Evolutionary conservation across 306 rosid genomes (phyloP).

Genomic region (Cicer arietinum): DNA sequence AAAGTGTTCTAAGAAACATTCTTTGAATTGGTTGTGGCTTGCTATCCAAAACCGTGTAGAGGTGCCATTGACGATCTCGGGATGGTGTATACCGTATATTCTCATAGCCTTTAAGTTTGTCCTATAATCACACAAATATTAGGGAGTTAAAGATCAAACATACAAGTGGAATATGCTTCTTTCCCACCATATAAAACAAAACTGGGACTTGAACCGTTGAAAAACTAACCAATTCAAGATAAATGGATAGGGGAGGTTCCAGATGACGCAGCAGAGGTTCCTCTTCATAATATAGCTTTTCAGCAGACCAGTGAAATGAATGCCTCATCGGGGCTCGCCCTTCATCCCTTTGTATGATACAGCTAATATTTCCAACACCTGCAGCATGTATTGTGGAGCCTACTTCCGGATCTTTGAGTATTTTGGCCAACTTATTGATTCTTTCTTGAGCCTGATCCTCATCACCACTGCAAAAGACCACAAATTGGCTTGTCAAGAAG

Average conservation of each 20-base stretch:
- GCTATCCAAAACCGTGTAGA: conserved; percentile 76
- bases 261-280: conserved; percentile 94
- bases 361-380: conserved; percentile 91
- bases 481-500: conserved; percentile 45
- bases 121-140: conserved; percentile 59
- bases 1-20: conserved; percentile 93
- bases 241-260: conserved; percentile 97
- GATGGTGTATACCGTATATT: conserved; percentile 86
- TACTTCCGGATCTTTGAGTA: conserved; percentile 82
- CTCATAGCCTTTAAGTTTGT: conserved; percentile 88
- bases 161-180: conserved; percentile 34
- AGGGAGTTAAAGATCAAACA: conserved; percentile 45
- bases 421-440: conserved; percentile 85
- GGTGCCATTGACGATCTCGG: conserved; percentile 98
- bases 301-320: conserved; percentile 94
- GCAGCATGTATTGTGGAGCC: conserved; percentile 68
- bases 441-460: conserved; percentile 99
- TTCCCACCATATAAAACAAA: conserved; percentile 27
- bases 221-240: conserved; percentile 93
- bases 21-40: conserved; percentile 77
- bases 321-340: conserved; percentile 99
- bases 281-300: conserved; percentile 76
- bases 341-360: conserved; percentile 98
- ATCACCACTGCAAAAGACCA: conserved; percentile 81
- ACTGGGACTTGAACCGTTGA: conserved; percentile 35